Evolutionary conservation across 495 filamentous ascomycete species (phyloP), one percentile per base, ranked within the genome.

Genomic region (Aspergillus heteromorphus): DNA sequence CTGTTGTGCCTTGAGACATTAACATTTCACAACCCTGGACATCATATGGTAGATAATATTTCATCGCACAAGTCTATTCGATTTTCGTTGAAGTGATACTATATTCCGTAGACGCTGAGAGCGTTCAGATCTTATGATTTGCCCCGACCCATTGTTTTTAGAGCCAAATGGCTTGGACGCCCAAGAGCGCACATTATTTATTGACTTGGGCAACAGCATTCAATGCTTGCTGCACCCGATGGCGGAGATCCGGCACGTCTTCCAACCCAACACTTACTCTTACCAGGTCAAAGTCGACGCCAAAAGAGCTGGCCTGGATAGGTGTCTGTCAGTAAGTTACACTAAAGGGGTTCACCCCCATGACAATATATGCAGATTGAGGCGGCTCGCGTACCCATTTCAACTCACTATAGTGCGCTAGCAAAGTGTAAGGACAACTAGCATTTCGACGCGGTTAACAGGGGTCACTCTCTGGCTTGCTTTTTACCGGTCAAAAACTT

Each of bases 251-350:
- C 17, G 80, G 70, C 6, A 81, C 79, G 27, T 92, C 88, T 73
- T 97, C 93, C 41, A 97, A 70, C 0, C 95, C 95, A 40, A 97
- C 88, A 61, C 92, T 97, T 55, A 97, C 81, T 56, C 93, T 80
- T 6, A 98, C 77, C 30, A 98, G 67, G 63, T 88, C 80, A 0
- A 79, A 78, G 40, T 91, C 86, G 4, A 95, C 86, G 0, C 91
- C 87, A 66, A 83, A 96, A 48, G 82, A 75, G 27, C 77, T 84
- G 21, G 87, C 90, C 90, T 84, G 45, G 2, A 31, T 14, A 36
- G 10, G 25, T 19, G 23, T 18, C n/a, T 31, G 61, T 57, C 65
- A 36, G n/a, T n/a, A 31, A 47, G n/a, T n/a, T n/a, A n/a, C n/a
- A n/a, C n/a, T n/a, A n/a, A n/a, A n/a, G n/a, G 48, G 29, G 6